These are phyloP conservation scores for Ammopiptanthus mongolicus DNA, from an alignment of 306 rosid species.

Conservation along the genomic window DNA sequence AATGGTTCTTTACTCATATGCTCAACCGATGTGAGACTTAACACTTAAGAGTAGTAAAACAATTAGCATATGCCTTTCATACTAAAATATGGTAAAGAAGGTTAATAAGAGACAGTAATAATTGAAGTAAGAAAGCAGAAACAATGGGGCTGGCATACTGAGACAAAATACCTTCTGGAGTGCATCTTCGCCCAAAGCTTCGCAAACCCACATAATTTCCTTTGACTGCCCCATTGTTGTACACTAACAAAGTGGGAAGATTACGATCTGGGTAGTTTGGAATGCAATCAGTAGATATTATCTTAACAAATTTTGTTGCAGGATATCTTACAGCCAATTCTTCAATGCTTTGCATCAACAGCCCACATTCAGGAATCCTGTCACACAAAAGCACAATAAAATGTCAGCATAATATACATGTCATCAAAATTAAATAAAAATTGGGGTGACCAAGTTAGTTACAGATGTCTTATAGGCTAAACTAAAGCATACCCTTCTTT, in stretches of 20 bases:
- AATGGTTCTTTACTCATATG: neutral
- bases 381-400: neutral
- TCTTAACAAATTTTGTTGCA: conserved; percentile 92
- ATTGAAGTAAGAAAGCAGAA: neutral
- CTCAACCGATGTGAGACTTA: neutral
- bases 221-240: conserved; percentile 88
- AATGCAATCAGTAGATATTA: conserved; percentile 93
- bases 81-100: neutral
- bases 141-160: neutral
- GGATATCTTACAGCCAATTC: conserved; percentile 77
- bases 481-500: conserved; percentile 70
- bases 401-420: neutral
- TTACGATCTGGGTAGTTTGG: conserved; percentile 88
- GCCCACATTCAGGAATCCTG: conserved; percentile 72
- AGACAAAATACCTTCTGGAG: conserved; percentile 78
- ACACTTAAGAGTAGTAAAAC: neutral
- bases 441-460: neutral
- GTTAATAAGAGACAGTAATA: neutral
- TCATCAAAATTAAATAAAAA: neutral
- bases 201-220: conserved; percentile 82
- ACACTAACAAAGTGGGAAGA: conserved; percentile 83
- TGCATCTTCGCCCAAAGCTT: conserved; percentile 80
- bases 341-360: conserved; percentile 85
- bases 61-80: neutral
- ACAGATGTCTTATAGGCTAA: neutral